Percentiles rank a stretch among this genome's conserved stretches.
Evolutionary conservation across 164 flowering plant species (phyloP).

Genomic region (Berberis thunbergii): DNA sequence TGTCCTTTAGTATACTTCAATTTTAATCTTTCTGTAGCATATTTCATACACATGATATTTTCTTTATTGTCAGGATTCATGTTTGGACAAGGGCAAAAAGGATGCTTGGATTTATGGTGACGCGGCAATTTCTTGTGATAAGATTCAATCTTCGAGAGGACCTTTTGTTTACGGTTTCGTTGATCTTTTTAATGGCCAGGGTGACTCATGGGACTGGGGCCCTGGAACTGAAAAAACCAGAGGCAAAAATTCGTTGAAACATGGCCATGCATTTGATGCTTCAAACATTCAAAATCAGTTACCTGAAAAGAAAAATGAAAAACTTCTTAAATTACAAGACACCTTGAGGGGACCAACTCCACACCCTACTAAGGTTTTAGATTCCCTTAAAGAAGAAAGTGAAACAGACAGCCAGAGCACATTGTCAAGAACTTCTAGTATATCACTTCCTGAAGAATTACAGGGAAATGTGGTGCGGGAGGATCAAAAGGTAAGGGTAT

Average conservation of each 20-base stretch:
- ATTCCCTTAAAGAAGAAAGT: conserved; percentile 56
- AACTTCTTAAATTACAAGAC: conserved; percentile 20
- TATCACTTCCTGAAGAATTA: conserved; percentile 22
- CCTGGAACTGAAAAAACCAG: conserved; percentile 36
- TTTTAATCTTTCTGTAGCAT: not conserved
- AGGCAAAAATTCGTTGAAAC: conserved; percentile 20
- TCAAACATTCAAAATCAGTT: conserved; percentile 21
- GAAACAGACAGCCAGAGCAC: conserved; percentile 39
- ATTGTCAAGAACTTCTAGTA: conserved; percentile 32
- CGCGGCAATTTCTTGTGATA: conserved; percentile 19
- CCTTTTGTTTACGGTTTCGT: conserved; percentile 69
- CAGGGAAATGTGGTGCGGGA: conserved; percentile 17
- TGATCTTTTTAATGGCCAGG: conserved; percentile 76
- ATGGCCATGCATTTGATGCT: conserved; percentile 17
- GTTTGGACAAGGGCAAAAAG: conserved; percentile 16
- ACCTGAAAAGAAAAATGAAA: conserved; percentile 28
- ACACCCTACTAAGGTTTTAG: conserved; percentile 29
- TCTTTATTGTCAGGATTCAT: conserved; percentile 25
- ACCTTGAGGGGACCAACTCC: conserved; percentile 17
- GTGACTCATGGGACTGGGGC: conserved; percentile 65
- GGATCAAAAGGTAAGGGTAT: conserved; percentile 15
- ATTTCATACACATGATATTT: not conserved
- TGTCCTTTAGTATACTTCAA: not conserved
- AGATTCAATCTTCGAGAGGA: conserved; percentile 27
- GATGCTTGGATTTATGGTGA: conserved; percentile 25